Conservation (phyloP, 2,329 filamentous ascomycete species). For the Aureobasidium sp. region DNA sequence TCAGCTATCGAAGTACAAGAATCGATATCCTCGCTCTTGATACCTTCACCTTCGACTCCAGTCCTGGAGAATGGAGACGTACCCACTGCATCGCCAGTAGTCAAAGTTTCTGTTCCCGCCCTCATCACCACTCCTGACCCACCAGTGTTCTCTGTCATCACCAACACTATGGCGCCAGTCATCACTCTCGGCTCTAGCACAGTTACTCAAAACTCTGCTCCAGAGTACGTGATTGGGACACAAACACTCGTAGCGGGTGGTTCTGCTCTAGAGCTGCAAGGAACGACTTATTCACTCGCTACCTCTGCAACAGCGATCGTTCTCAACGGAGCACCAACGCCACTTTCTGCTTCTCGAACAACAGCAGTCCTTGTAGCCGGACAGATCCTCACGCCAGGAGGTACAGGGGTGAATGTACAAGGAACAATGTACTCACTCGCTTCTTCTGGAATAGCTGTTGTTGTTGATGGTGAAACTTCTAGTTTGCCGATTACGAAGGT, state of each 20-base stretch:
- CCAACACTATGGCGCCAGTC: background rate
- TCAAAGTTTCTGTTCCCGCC: too few species aligned
- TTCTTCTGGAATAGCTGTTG: background rate
- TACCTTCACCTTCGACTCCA: too few species aligned
- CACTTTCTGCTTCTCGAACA: background rate
- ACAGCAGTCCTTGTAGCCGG: background rate
- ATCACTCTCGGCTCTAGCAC: background rate
- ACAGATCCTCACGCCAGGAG: background rate
- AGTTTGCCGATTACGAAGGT: background rate
- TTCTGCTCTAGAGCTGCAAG: constrained; percentile 1
- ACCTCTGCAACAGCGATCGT: constrained; percentile 20
- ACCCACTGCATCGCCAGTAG: too few species aligned
- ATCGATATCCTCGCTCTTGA: too few species aligned
- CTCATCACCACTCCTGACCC: too few species aligned
- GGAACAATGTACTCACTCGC: background rate
- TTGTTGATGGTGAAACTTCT: background rate
- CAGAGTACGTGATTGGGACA: background rate
- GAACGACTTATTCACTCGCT: constrained; percentile 13
- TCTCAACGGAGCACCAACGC: background rate
- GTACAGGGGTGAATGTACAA: background rate
- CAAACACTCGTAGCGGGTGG: constrained; percentile 5
- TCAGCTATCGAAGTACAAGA: too few species aligned
- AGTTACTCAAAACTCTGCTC: background rate
- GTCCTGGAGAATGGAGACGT: too few species aligned
- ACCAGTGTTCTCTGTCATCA: background rate